Base-by-base conservation (phyloP, 306 rosid genomes). In the Vigna angularis region DNA sequence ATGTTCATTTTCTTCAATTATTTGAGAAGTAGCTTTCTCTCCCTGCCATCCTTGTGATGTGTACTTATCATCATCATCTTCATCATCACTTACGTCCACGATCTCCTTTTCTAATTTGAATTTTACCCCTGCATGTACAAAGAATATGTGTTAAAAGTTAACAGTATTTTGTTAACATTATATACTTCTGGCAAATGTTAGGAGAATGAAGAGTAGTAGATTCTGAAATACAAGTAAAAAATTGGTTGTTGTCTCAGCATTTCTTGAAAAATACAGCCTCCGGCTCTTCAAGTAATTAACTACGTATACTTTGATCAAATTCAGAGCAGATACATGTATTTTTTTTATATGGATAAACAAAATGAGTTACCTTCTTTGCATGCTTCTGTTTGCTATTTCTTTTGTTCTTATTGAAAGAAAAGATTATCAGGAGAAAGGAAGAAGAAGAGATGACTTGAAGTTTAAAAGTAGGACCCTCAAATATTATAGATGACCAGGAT, bases 41-140 rank as follows among this genome's bases (percentile, higher is more conserved):
- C 42, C 20, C 10, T 44, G 69, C 6, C 51, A 30, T 66, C 64
- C 42, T 66, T 7, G 30, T 9, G 72, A 6, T 1, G 28, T 20
- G 50, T 13, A 71, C 50, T 1, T 11, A 2, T 40, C 53, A 57
- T 45, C 72, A 9, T 79, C 68, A 5, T 83, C 68, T 3, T 83
- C 67, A 15, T 83, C 78, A 12, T 70, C 77, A 9, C 51, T 71
- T 10, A 55, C 42, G 58, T 66, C 24, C 42, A 34, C 12, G 9
- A 77, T 9, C 70, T 16, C 74, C 22, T 15, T 53, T 45, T 9
- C 4, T 14, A 10, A 5, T 40, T 9, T 7, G 26, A 7, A 34
- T 57, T 16, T 66, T 66, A 20, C 55, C 14, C 20, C 26, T 44
- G 24, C 85, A 81, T 77, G 13, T 59, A 76, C 40, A 84, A 38